A percentile compares a stretch with the other conserved stretches of the same genome.
Conservation (phyloP, 2,329 filamentous ascomycete genomes). For the Aspergillus brasiliensis region DNA sequence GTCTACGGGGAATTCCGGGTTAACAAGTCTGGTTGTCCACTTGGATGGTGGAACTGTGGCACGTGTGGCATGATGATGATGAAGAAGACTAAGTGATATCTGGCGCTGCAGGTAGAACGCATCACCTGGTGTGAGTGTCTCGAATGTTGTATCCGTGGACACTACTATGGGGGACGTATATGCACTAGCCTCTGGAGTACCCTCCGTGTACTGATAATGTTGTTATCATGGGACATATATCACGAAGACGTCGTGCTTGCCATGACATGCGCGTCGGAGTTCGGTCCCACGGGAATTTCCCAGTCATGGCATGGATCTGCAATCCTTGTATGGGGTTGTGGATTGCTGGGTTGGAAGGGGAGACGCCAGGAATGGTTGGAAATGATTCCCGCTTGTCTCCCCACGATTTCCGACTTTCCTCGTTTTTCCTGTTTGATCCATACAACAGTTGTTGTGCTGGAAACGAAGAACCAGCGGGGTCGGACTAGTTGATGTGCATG, state of each 20-base stretch:
- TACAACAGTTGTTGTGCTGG: background rate
- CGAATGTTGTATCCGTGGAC: background rate
- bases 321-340: background rate
- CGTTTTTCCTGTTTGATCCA: background rate
- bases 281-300: background rate
- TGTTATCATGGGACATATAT: background rate
- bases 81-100: too few relatives aligned
- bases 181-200: background rate
- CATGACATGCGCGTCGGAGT: background rate
- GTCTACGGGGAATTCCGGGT: background rate
- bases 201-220: background rate
- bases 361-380: background rate
- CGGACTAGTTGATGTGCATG: background rate
- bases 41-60: background rate
- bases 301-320: conserved; percentile 10
- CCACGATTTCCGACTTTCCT: background rate
- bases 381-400: background rate
- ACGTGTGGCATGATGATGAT: background rate
- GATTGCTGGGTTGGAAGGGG: background rate
- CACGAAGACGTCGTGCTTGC: background rate
- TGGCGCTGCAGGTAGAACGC: background rate
- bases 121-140: background rate
- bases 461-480: background rate
- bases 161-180: background rate
- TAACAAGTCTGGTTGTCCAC: background rate